Evolutionary conservation across 164 flowering plant genomes (phyloP).

Genomic region (Amborella trichopoda): DNA sequence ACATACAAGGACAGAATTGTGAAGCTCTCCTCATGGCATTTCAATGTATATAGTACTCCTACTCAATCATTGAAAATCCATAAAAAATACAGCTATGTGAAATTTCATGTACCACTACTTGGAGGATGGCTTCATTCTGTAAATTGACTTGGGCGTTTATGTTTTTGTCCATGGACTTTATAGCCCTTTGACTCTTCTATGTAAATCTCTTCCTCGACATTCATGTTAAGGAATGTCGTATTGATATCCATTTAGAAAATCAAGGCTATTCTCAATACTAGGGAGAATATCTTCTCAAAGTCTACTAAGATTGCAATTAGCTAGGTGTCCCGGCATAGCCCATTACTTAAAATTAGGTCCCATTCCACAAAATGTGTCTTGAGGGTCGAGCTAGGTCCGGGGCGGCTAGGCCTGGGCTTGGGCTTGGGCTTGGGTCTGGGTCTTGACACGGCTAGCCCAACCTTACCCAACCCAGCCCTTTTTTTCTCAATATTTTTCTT

Average conservation of each 20-base stretch:
- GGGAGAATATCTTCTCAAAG: background rate
- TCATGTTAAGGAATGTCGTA: background rate
- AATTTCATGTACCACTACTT: background rate
- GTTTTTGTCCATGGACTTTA: background rate
- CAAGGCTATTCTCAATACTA: background rate
- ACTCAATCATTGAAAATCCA: background rate
- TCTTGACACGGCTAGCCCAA: too few species aligned
- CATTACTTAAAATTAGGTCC: too few species aligned
- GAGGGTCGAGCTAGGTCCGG: too few species aligned
- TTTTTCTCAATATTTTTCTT: too few species aligned
- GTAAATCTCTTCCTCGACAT: background rate
- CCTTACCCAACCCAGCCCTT: too few species aligned
- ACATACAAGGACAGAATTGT: background rate
- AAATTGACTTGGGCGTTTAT: background rate
- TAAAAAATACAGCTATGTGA: background rate
- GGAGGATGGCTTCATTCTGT: background rate
- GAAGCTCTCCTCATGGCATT: background rate
- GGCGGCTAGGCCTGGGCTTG: too few species aligned
- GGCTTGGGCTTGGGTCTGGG: too few species aligned
- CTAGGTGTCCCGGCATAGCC: too few species aligned
- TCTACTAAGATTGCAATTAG: too few species aligned
- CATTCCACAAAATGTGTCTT: too few species aligned
- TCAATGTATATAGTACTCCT: background rate
- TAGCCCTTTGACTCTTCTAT: background rate
- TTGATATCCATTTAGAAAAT: background rate